Conservation (phyloP, 179 eudicot genomes). For the Gypsophila paniculata region DNA sequence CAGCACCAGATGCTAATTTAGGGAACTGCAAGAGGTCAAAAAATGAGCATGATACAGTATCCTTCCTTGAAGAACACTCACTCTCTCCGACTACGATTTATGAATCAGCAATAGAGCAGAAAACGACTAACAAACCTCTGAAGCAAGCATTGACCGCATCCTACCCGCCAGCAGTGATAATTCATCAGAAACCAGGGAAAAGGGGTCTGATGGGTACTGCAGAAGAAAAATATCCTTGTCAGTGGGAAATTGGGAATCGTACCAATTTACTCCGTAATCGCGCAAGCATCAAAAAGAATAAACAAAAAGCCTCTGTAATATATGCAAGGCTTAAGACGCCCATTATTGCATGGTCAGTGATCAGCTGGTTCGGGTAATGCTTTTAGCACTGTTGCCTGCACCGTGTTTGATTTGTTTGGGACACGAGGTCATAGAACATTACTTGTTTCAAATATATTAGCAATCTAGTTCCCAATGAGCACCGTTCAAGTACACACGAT, state of each 20-base stretch:
- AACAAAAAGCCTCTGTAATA: background rate
- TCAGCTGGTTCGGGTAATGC: too few relatives aligned
- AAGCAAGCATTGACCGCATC: conserved; percentile 16
- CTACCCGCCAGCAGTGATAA: conserved; percentile 6
- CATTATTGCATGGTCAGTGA: too few relatives aligned
- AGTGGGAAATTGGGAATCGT: background rate
- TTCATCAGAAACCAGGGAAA: conserved; percentile 13
- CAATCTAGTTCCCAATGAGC: background rate
- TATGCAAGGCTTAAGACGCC: background rate
- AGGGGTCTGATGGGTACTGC: conserved; percentile 13
- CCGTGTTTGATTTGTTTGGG: background rate
- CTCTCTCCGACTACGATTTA: background rate
- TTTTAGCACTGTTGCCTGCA: background rate
- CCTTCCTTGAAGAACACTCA: background rate
- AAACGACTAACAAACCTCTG: conserved; percentile 3
- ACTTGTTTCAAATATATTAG: too few relatives aligned
- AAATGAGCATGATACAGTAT: conserved; percentile 2
- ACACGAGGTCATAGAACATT: background rate
- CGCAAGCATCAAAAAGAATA: background rate
- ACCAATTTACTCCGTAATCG: background rate
- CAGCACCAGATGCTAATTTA: conserved; percentile 18
- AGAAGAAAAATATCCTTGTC: background rate
- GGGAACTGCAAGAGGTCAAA: conserved; percentile 13
- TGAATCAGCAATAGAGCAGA: background rate
- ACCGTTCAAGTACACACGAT: too few relatives aligned